Evolutionary conservation across 352 stramenopile genomes (phyloP), one percentile per base, ranked within the genome.

Genomic region (Nannochloropsis limnetica): DNA sequence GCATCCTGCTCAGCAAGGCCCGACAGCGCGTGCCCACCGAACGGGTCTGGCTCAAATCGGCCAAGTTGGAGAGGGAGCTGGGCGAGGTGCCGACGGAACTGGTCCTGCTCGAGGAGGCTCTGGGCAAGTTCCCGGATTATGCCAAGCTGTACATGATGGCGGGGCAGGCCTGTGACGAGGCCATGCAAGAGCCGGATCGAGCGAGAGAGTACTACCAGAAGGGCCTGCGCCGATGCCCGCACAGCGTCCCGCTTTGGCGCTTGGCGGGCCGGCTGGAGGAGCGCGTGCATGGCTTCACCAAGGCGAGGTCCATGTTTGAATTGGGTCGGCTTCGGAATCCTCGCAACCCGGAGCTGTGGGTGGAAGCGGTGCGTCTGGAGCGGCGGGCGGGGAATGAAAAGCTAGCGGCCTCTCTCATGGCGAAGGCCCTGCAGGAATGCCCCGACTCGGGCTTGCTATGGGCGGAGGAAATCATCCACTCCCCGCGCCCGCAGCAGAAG

Each of bases 61-160:
- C 96, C 25, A 85, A 98, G n/a, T 89, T 99, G 3, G 95, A 99
- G 89, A 88, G 95, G 54, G 94, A 98, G 88, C 86, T 89, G 49
- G 86, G 86, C 9, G 80, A 89, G 22, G 89, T 88, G 6, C 90
- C 95, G 79, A 92, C 93, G 54, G 88, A 92, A 17, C 81, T 93
- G 17, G 79, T 85, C 31, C 88, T 98, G 1, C 88, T 98, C 22
- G 86, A 94, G 29, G 92, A 97, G 86, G 95, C 92, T 4, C 89
- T 98, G 8, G 81, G 88, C 32, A 88, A 92, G 68, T 98, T 96
- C 83, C 90, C 93, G 1, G 91, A 92, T 20, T 98, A 95, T 83
- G 86, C 91, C 1, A 98, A 98, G 87, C 86, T 98, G 3, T 97
- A 98, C 87, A 98, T 99, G 94, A 98, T 99, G 94, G 94, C 93